Evolutionary conservation across 2,329 filamentous ascomycete species (phyloP).

Genomic region (Claviceps sp.): DNA sequence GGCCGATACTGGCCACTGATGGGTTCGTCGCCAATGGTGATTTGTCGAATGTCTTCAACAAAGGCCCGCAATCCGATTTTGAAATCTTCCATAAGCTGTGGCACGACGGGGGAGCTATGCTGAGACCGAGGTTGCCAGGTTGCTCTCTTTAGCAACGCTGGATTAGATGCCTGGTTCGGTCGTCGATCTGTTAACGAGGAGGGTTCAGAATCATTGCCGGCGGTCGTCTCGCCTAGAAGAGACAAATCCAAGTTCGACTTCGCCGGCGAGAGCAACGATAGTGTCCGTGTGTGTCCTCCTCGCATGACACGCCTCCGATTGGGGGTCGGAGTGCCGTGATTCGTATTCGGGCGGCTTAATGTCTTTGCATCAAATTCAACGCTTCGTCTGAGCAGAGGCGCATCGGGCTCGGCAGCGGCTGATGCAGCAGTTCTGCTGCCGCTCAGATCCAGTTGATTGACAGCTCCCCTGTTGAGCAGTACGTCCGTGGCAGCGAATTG

Average conservation of each 20-base stretch:
- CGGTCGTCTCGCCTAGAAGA: conserved; percentile 25
- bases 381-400: conserved; percentile 25
- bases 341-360: conserved; percentile 46
- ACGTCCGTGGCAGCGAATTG: conserved; percentile 72
- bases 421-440: conserved; percentile 2
- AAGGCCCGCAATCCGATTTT: conserved; percentile 87
- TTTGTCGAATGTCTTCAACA: conserved; percentile 87
- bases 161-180: conserved; percentile 22
- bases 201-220: conserved; percentile 11
- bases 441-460: conserved; percentile 2
- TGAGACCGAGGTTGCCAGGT: conserved; percentile 44
- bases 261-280: conserved; percentile 71
- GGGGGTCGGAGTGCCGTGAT: conserved; percentile 28
- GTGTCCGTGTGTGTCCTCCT: conserved; percentile 47
- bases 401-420: conserved; percentile 13
- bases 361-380: conserved; percentile 62
- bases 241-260: conserved; percentile 31
- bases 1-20: conserved; percentile 36
- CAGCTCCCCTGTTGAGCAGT: conserved; percentile 53
- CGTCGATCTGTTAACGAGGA: conserved; percentile 17
- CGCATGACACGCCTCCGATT: conserved; percentile 51
- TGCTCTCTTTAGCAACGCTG: conserved; percentile 38
- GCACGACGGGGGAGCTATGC: conserved; percentile 34
- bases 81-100: conserved; percentile 81
- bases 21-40: conserved; percentile 88